Evolutionary conservation across 139 green algal species (phyloP).

Genomic region (Chlamydomonas sp.): DNA sequence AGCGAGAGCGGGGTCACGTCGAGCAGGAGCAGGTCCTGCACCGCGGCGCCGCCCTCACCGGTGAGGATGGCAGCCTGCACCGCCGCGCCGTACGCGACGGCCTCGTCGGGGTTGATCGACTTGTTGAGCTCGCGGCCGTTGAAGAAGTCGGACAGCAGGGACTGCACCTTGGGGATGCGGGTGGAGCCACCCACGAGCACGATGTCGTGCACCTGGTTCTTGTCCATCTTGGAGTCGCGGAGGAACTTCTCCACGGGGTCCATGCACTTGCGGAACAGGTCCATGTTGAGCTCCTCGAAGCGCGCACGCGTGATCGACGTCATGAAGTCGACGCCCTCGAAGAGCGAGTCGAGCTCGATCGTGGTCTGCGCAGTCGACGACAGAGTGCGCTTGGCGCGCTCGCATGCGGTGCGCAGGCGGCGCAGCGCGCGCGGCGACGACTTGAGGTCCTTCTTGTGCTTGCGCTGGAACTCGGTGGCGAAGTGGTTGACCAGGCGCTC

Average conservation of each 20-base stretch:
- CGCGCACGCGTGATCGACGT: conserved; percentile 88
- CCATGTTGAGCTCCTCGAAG: conserved; percentile 99
- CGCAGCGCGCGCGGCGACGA: conserved; percentile 47
- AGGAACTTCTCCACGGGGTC: conserved; percentile 94
- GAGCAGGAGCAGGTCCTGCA: conserved; percentile 97
- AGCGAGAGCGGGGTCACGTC: conserved; percentile 93
- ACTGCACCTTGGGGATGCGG: conserved; percentile 97
- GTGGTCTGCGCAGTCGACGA: conserved; percentile 79
- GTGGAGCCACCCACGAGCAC: conserved; percentile 94
- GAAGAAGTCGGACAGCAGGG: conserved; percentile 96
- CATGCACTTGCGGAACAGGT: conserved; percentile 99
- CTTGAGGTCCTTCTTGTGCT: conserved; percentile 97
- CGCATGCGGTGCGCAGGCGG: conserved; percentile 75
- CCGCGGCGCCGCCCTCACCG: conserved; percentile 85
- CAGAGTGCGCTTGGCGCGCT: conserved; percentile 91
- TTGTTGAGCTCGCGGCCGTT: conserved; percentile 89
- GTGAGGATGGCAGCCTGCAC: conserved; percentile 96
- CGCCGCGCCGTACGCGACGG: conserved; percentile 94
- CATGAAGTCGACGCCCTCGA: conserved; percentile 97
- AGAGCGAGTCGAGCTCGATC: conserved; percentile 96
- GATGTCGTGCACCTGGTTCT: conserved; percentile 79
- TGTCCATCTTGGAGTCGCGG: conserved; percentile 87
- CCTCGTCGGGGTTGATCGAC: conserved; percentile 99
- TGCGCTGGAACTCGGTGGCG: conserved; percentile 94
- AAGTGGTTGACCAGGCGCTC: conserved; percentile 91